These are phyloP conservation scores for Discostella stelligera DNA, from an alignment of 352 stramenopile genomes.

Conservation along the genomic window DNA sequence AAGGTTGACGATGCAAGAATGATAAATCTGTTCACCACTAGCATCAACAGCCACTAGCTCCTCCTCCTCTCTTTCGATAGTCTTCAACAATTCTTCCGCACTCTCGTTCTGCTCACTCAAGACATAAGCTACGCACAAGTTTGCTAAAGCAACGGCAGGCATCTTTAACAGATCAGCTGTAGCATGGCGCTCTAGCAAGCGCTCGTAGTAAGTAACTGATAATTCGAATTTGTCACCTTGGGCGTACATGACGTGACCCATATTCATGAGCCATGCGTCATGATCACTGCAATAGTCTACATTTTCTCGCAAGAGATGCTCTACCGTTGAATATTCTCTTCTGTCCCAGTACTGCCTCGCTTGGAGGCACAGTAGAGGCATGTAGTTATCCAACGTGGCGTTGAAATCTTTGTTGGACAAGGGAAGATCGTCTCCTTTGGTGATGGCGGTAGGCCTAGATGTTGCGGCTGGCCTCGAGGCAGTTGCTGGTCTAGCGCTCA, in stretches of 20 bases:
- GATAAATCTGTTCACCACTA: constrained; percentile 43
- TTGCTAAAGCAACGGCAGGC: constrained; percentile 94
- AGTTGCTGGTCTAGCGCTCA: constrained; percentile 8
- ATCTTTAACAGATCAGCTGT: constrained; percentile 87
- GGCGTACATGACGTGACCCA: constrained; percentile 94
- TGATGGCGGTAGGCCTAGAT: constrained; percentile 17
- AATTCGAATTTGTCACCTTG: constrained; percentile 81
- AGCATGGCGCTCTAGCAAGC: constrained; percentile 85
- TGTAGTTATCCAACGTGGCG: constrained; percentile 90
- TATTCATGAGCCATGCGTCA: constrained; percentile 93
- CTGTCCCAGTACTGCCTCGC: constrained; percentile 95
- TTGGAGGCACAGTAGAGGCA: constrained; percentile 91
- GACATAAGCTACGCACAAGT: constrained; percentile 96
- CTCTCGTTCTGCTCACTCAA: constrained; percentile 96
- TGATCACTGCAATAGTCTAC: constrained; percentile 94
- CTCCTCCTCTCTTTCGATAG: constrained; percentile 94
- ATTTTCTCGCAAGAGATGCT: constrained; percentile 93
- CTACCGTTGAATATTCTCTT: constrained; percentile 93
- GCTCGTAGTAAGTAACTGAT: constrained; percentile 90
- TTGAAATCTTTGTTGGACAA: constrained; percentile 90
- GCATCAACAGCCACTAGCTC: constrained; percentile 85
- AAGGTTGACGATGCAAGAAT: constrained; percentile 97
- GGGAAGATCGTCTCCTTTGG: constrained; percentile 27
- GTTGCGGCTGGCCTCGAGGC: constrained; percentile 16
- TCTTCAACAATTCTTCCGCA: constrained; percentile 92